Conservation (phyloP, 192 early-diverging fungal genomes). For the Coemansia sp. region DNA sequence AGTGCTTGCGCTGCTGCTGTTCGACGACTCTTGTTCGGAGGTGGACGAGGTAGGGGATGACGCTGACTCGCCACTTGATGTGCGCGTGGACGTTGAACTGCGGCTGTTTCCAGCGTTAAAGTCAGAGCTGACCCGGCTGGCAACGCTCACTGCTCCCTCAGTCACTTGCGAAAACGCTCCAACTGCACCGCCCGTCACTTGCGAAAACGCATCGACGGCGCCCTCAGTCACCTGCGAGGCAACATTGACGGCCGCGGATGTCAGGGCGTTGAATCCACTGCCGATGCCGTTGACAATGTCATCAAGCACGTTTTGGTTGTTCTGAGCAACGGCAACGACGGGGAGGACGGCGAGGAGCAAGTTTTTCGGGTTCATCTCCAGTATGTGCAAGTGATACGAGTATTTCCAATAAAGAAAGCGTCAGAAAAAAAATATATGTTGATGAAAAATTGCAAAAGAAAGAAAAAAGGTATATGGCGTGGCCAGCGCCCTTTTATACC, state of each 20-base stretch:
- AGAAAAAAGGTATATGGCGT: neutral
- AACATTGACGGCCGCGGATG: conserved; percentile 12
- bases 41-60: conserved; percentile 1
- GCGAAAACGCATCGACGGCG: conserved; percentile 14
- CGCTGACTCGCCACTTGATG: neutral
- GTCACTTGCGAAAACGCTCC: conserved; percentile 9
- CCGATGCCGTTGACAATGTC: conserved; percentile 18
- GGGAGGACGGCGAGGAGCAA: conserved; percentile 14
- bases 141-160: neutral
- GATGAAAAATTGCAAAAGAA: neutral
- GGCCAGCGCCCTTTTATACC: neutral
- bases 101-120: conserved; percentile 34
- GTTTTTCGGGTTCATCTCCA: conserved; percentile 20
- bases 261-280: conserved; percentile 24
- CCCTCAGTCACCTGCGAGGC: conserved; percentile 8
- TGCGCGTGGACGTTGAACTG: neutral
- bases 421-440: neutral
- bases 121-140: conserved; percentile 40
- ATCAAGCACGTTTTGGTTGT: conserved; percentile 21
- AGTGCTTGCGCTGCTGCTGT: neutral
- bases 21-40: neutral
- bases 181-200: conserved; percentile 2
- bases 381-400: no score
- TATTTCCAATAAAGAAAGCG: no score
- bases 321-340: conserved; percentile 26